Evolutionary conservation across 306 rosid species (phyloP), one percentile per base, ranked within the genome.

Genomic region (Ormosia semicastrata): DNA sequence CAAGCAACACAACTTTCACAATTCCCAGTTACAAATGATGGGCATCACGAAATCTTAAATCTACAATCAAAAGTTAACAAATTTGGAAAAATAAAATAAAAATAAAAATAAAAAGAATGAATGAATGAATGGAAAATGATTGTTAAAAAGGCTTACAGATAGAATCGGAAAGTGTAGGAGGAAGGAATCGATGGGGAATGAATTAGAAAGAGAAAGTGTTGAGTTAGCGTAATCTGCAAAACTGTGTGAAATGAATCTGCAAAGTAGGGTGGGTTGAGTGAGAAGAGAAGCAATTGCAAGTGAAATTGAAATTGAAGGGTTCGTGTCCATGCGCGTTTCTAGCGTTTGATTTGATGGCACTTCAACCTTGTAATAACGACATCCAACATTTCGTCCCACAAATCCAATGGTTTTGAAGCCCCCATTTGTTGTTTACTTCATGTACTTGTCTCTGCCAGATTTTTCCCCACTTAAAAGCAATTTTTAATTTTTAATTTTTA

Each of bases 141-240:
- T 40, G 13, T 82, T 50, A 17, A 58, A 77, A 77, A 18, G 10
- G 68, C 79, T 60, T 47, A 87, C 84, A 53, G 14, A 30, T 44
- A 50, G 71, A 83, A 62, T 44, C 33, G 76, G 68, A 56, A 41
- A 43, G 67, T 12, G 71, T 8, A 5, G 13, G 34, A 33, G 57
- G 67, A 29, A 6, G 8, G 70, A 59, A 75, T 68, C 39, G 32
- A 33, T 15, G 60, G 56, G 10, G 65, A 10, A 5, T 9, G 10
- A 53, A 72, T 44, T 2, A 15, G 63, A 13, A 7, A 13, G 14
- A 30, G 33, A 39, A 34, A 49, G 12, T 14, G 36, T 7, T 37
- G 69, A 37, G 71, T 73, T 82, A 11, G 89, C 83, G 85, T 80
- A 71, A 86, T 37, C 47, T 74, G 77, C 30, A 50, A 58, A 62